phyloP scores from a whole-genome alignment of 805 yeast species.

The Helenozyma rhizophorensis region DNA sequence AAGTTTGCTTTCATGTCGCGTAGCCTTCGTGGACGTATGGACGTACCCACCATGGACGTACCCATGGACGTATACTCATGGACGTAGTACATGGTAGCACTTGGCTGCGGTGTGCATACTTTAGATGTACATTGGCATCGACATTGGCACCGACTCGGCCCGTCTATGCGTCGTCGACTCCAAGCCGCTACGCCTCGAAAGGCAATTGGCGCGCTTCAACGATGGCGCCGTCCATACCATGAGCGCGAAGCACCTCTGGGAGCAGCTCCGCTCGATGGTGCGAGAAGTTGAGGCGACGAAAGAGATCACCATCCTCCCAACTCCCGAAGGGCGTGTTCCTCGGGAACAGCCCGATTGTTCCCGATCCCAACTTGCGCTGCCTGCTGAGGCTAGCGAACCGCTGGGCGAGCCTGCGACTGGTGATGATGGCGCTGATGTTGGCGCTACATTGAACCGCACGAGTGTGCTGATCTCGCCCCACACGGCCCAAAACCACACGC shows the following conservation, averaged over 20 bases:
- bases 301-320: too few species aligned
- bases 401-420: too few species aligned
- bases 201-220: conserved; percentile 6
- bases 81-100: too few species aligned
- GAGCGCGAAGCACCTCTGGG: conserved; percentile 11
- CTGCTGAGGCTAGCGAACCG: neutral
- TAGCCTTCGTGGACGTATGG: neutral
- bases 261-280: conserved; percentile 7
- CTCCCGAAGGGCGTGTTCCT: too few species aligned
- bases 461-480: conserved; percentile 17
- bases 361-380: too few species aligned
- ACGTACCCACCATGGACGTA: neutral
- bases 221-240: conserved; percentile 10
- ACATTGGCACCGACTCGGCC: conserved; percentile 49
- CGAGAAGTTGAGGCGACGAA: too few species aligned
- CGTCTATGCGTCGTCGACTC: conserved; percentile 29
- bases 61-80: too few species aligned
- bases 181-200: conserved; percentile 13
- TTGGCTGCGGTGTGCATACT: too few species aligned
- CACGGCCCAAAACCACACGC: too few species aligned
- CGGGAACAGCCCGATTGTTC: too few species aligned
- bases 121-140: conserved; percentile 46
- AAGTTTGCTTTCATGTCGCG: neutral
- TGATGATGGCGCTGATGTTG: too few species aligned
- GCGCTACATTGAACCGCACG: too few species aligned